Percentiles rank a stretch among this genome's conserved stretches.
phyloP scores from a whole-genome alignment of 345 rosid genomes.

The Barbarea vulgaris region DNA sequence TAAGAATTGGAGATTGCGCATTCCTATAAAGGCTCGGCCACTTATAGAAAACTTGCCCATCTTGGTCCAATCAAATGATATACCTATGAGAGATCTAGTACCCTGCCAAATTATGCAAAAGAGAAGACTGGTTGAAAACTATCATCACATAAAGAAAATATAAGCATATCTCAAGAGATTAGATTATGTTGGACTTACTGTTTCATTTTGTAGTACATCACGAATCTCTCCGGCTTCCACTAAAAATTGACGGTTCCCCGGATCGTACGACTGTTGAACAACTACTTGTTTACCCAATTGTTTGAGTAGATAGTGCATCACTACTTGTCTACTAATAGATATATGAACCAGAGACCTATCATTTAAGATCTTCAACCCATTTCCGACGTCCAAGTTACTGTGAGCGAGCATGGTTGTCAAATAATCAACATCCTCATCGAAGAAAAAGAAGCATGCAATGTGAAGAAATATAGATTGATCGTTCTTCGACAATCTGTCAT shows the following conservation, averaged over 20 bases:
- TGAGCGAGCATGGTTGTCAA: not conserved
- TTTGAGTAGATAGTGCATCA: constrained; percentile 34
- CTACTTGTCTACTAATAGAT: not conserved
- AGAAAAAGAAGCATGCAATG: constrained; percentile 45
- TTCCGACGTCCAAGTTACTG: not conserved
- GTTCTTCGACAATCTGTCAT: not conserved
- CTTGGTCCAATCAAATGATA: not conserved
- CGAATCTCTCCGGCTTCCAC: not conserved
- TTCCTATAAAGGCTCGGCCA: not conserved
- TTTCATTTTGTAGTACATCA: not conserved
- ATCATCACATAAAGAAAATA: not conserved
- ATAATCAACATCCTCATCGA: not conserved
- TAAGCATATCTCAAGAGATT: not conserved
- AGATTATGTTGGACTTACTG: not conserved
- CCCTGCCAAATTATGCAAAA: constrained; percentile 11
- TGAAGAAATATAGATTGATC: constrained; percentile 34
- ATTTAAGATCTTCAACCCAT: not conserved
- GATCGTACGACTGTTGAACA: constrained; percentile 6
- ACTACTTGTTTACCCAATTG: constrained; percentile 33
- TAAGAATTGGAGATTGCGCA: constrained; percentile 28
- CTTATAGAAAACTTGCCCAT: not conserved
- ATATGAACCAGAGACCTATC: not conserved
- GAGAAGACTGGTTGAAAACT: not conserved
- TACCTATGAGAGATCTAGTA: constrained; percentile 20
- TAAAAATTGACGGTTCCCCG: not conserved